phyloP scores from a whole-genome alignment of 1,139 yeast genomes.

The Waltiozyma sp. region DNA sequence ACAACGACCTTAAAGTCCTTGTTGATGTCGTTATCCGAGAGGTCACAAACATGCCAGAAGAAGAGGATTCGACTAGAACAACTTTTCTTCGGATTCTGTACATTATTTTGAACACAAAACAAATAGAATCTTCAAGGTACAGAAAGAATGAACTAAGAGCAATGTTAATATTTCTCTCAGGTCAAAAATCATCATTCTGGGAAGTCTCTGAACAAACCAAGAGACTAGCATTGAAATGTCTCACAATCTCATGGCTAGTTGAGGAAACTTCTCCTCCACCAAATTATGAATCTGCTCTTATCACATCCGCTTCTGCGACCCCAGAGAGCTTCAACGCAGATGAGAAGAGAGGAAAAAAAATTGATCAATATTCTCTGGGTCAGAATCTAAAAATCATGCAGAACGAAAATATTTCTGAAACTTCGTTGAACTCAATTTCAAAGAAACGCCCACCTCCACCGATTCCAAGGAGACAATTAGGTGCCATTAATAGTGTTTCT shows the following conservation, averaged over 20 bases:
- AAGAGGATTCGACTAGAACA: slow-evolving; percentile 53
- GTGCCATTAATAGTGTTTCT: background rate
- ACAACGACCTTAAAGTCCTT: slow-evolving; percentile 77
- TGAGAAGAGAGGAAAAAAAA: background rate
- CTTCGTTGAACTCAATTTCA: slow-evolving; percentile 25
- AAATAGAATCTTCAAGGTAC: slow-evolving; percentile 44
- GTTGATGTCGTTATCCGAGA: slow-evolving; percentile 82
- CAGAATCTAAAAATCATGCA: background rate
- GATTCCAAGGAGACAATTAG: slow-evolving; percentile 1
- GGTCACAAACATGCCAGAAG: slow-evolving; percentile 52
- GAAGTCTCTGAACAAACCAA: slow-evolving; percentile 32
- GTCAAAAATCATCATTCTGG: slow-evolving; percentile 21
- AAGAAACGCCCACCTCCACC: slow-evolving; percentile 24
- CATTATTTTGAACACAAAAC: slow-evolving; percentile 62
- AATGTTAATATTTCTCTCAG: slow-evolving; percentile 36
- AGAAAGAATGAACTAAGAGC: slow-evolving; percentile 44
- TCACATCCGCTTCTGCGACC: background rate
- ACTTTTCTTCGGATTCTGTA: slow-evolving; percentile 69
- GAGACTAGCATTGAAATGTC: slow-evolving; percentile 52
- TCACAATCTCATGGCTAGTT: slow-evolving; percentile 46
- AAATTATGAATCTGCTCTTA: background rate
- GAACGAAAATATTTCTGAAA: slow-evolving; percentile 12
- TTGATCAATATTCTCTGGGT: background rate
- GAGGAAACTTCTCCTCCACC: slow-evolving; percentile 2
- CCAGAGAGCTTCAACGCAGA: background rate